A percentile compares a stretch with the other conserved stretches of the same genome.
These are phyloP conservation scores for Rhazya stricta DNA, from an alignment of 257 asterid genomes.

Conservation along the genomic window DNA sequence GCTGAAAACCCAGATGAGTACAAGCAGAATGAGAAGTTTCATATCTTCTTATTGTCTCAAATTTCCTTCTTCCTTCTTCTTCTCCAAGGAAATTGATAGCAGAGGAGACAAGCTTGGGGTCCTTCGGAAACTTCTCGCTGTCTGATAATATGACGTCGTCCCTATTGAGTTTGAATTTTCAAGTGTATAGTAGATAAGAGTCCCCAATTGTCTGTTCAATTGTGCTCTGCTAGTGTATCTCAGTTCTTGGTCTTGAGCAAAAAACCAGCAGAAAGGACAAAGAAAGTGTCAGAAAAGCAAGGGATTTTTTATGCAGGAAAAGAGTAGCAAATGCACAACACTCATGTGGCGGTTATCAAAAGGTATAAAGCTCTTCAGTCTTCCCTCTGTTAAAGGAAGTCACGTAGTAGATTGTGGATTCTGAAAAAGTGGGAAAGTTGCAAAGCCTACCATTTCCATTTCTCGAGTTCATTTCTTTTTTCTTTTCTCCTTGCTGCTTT, in stretches of 20 bases:
- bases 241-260: slow-evolving; percentile 16
- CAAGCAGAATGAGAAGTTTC: slow-evolving; percentile 37
- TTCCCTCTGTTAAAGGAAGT: slow-evolving; percentile 20
- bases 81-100: not conserved
- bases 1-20: slow-evolving; percentile 46
- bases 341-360: slow-evolving; percentile 87
- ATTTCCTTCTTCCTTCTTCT: not conserved
- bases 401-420: slow-evolving; percentile 34
- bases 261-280: slow-evolving; percentile 39
- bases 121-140: slow-evolving; percentile 16
- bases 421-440: slow-evolving; percentile 14
- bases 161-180: slow-evolving; percentile 22
- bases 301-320: slow-evolving; percentile 29
- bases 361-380: not conserved
- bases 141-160: slow-evolving; percentile 13
- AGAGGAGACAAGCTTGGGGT: not conserved
- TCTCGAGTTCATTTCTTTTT: not conserved
- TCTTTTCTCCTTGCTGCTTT: not conserved
- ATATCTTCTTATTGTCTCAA: slow-evolving; percentile 18
- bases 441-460: not conserved
- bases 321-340: slow-evolving; percentile 45
- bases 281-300: slow-evolving; percentile 23
- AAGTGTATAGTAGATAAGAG: slow-evolving; percentile 9
- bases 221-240: slow-evolving; percentile 3
- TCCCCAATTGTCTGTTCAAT: not conserved